These are phyloP conservation scores for Ambrosia hybrid DNA, from an alignment of 140 eudicot species.

Conservation along the genomic window DNA sequence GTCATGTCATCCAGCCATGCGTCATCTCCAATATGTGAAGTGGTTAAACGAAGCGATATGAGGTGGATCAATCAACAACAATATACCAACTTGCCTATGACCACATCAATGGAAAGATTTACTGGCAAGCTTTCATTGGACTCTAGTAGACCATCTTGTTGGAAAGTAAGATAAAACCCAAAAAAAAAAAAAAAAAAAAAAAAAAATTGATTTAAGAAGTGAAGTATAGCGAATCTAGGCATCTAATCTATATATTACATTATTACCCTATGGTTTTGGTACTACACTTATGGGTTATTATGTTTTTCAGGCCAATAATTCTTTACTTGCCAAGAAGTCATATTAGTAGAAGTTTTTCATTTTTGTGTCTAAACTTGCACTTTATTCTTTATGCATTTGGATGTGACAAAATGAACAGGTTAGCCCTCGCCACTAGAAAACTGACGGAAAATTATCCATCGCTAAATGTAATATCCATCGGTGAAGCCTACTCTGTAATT, in stretches of 20 bases:
- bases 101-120: constrained; percentile 40
- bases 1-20: constrained; percentile 59
- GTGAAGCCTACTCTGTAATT: too few species aligned
- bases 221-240: neutral
- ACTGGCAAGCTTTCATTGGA: constrained; percentile 41
- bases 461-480: too few species aligned
- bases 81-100: constrained; percentile 22
- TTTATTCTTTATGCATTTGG: constrained; percentile 1
- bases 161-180: constrained; percentile 25
- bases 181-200: too few species aligned
- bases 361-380: neutral
- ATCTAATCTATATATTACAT: constrained; percentile 5
- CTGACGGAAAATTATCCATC: too few species aligned
- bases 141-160: constrained; percentile 27
- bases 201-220: neutral
- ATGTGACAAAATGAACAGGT: neutral
- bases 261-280: constrained; percentile 4
- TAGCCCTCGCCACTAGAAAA: neutral
- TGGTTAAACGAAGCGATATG: constrained; percentile 60
- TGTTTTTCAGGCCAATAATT: neutral
- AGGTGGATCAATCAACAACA: constrained; percentile 37
- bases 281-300: constrained; percentile 4
- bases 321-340: neutral
- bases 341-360: constrained; percentile 1
- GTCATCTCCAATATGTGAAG: constrained; percentile 41